Evolutionary conservation across 2,329 filamentous ascomycete species (phyloP).

Genomic region (Didymella segeticola): DNA sequence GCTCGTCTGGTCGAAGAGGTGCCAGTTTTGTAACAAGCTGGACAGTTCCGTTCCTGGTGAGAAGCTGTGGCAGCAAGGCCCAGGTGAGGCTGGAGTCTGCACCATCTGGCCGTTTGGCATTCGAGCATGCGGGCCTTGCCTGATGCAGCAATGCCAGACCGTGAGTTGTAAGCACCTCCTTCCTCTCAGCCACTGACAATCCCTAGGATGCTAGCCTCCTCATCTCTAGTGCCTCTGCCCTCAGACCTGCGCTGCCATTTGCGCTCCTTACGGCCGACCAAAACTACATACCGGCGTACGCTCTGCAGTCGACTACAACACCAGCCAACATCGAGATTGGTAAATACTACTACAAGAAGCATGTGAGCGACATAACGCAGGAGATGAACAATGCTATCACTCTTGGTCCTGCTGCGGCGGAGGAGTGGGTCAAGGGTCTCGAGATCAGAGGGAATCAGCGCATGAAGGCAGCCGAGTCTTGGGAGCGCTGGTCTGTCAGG

Average conservation of each 20-base stretch:
- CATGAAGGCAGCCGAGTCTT: conserved; percentile 69
- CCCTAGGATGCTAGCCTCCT: conserved; percentile 74
- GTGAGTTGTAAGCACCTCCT: conserved; percentile 55
- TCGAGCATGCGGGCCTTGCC: conserved; percentile 70
- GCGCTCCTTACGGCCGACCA: conserved; percentile 68
- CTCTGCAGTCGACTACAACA: conserved; percentile 60
- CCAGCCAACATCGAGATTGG: conserved; percentile 60
- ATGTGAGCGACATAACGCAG: conserved; percentile 67
- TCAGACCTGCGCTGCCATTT: conserved; percentile 74
- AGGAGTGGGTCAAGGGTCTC: conserved; percentile 83
- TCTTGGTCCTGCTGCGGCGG: conserved; percentile 71
- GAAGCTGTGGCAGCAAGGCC: conserved; percentile 65
- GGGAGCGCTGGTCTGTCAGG: conserved; percentile 74
- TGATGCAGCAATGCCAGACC: conserved; percentile 67
- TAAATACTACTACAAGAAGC: conserved; percentile 70
- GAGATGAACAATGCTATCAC: conserved; percentile 69
- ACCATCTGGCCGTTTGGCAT: conserved; percentile 76
- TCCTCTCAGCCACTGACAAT: conserved; percentile 7
- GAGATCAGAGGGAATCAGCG: conserved; percentile 66
- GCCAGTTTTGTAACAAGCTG: conserved; percentile 70
- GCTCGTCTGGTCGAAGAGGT: conserved; percentile 67
- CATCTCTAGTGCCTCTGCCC: conserved; percentile 65
- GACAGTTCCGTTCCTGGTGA: conserved; percentile 37
- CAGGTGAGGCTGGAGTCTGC: conserved; percentile 65
- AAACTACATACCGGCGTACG: conserved; percentile 64